Evolutionary conservation across 2,329 filamentous ascomycete species (phyloP).

Genomic region (Aspergillus awamori): DNA sequence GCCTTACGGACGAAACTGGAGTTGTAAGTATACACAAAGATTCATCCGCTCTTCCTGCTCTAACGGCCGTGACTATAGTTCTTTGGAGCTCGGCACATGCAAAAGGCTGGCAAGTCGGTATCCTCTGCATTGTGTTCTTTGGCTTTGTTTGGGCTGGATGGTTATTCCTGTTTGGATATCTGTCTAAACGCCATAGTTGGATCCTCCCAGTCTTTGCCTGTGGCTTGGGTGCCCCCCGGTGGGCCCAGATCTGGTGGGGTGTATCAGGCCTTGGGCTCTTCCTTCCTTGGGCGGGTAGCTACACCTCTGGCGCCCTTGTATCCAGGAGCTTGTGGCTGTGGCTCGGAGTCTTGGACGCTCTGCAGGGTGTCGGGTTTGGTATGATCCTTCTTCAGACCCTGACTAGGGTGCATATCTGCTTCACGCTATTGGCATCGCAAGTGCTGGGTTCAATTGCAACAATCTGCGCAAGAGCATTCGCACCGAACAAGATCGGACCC

Average conservation of each 20-base stretch:
- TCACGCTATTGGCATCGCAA: constrained; percentile 63
- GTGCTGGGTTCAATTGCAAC: constrained; percentile 64
- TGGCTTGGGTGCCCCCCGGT: constrained; percentile 65
- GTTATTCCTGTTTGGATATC: constrained; percentile 52
- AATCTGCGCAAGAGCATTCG: constrained; percentile 62
- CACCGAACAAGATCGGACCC: constrained; percentile 64
- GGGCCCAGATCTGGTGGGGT: constrained; percentile 70
- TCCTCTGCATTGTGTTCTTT: constrained; percentile 54
- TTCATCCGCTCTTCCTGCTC: background rate
- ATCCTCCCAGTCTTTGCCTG: constrained; percentile 69
- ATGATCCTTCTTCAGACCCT: constrained; percentile 69
- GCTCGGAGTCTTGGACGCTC: constrained; percentile 66
- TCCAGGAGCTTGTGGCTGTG: constrained; percentile 66
- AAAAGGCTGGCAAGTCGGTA: constrained; percentile 58
- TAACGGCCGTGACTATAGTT: constrained; percentile 35
- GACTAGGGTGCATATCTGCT: constrained; percentile 66
- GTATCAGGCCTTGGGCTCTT: constrained; percentile 63
- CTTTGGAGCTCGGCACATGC: constrained; percentile 62
- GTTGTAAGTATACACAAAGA: constrained; percentile 43
- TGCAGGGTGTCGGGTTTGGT: constrained; percentile 68
- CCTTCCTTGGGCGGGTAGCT: constrained; percentile 64
- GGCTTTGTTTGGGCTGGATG: constrained; percentile 59
- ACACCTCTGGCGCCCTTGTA: constrained; percentile 58
- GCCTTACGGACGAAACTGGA: constrained; percentile 69
- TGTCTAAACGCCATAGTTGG: constrained; percentile 66